Conservation (phyloP, 75 land plant genomes). For the Larix kaempferi region DNA sequence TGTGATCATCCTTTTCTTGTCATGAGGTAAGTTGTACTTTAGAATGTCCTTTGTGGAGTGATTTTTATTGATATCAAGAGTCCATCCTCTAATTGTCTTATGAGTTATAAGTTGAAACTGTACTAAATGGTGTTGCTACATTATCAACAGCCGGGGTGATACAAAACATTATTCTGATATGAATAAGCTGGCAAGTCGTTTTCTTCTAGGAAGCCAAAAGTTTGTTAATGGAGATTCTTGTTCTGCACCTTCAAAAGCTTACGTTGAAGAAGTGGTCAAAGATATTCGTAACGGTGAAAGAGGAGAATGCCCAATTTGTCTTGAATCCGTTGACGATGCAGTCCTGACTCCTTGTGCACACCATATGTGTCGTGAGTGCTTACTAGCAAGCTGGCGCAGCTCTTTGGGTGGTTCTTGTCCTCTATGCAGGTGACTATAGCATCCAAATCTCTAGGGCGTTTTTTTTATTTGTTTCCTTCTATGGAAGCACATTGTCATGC, state of each 20-base stretch:
- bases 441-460: not conserved
- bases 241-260: conserved; percentile 48
- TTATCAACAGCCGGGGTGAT: conserved; percentile 62
- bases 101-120: not conserved
- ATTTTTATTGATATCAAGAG: not conserved
- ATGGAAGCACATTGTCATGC: too few species aligned
- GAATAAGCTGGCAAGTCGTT: conserved; percentile 59
- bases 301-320: conserved; percentile 87
- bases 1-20: conserved; percentile 98
- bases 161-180: conserved; percentile 66
- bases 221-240: conserved; percentile 1
- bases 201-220: conserved; percentile 29
- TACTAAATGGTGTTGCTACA: not conserved
- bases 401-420: conserved; percentile 78
- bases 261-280: conserved; percentile 75
- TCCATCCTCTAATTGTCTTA: not conserved
- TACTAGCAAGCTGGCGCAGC: conserved; percentile 79
- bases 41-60: not conserved
- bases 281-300: conserved; percentile 59
- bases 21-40: conserved; percentile 53
- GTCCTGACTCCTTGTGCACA: conserved; percentile 95
- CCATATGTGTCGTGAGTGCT: conserved; percentile 91
- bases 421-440: conserved; percentile 67
- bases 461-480: too few species aligned
- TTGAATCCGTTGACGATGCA: conserved; percentile 81